These are phyloP conservation scores for Paracorniculantispora psalliotae DNA, from an alignment of 2,329 filamentous ascomycete species.

Conservation along the genomic window DNA sequence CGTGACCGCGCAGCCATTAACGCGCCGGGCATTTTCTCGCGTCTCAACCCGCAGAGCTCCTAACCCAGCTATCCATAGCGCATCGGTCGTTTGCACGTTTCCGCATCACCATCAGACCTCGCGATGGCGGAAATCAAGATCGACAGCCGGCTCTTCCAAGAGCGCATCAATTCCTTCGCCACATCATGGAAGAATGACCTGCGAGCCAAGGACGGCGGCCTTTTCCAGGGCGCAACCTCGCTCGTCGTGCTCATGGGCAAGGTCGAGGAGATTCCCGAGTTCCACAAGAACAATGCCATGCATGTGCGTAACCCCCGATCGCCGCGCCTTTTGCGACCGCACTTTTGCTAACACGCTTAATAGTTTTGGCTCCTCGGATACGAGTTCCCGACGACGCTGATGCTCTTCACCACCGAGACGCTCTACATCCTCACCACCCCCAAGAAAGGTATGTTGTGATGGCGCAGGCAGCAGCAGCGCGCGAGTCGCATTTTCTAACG, in stretches of 20 bases:
- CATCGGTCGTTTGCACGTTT: constrained; percentile 20
- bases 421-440: constrained; percentile 92
- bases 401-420: constrained; percentile 83
- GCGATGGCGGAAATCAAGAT: constrained; percentile 83
- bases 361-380: constrained; percentile 98
- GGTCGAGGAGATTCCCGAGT: constrained; percentile 79
- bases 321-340: neutral
- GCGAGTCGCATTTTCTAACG: constrained; percentile 27
- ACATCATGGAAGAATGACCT: constrained; percentile 96
- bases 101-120: constrained; percentile 29
- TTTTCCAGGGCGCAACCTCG: constrained; percentile 82
- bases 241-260: constrained; percentile 93
- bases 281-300: constrained; percentile 94
- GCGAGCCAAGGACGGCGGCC: constrained; percentile 71
- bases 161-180: constrained; percentile 81
- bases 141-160: constrained; percentile 89
- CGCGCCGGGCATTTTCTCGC: constrained; percentile 39
- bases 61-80: constrained; percentile 20
- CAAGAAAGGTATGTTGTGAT: constrained; percentile 71
- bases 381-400: constrained; percentile 93
- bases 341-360: constrained; percentile 11
- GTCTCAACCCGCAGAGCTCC: constrained; percentile 26
- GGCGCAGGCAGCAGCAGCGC: neutral
- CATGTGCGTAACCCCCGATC: constrained; percentile 40
- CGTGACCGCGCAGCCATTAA: constrained; percentile 36